Conservation (phyloP, 192 early-diverging fungal species). For the Umbelopsis vinacea region DNA sequence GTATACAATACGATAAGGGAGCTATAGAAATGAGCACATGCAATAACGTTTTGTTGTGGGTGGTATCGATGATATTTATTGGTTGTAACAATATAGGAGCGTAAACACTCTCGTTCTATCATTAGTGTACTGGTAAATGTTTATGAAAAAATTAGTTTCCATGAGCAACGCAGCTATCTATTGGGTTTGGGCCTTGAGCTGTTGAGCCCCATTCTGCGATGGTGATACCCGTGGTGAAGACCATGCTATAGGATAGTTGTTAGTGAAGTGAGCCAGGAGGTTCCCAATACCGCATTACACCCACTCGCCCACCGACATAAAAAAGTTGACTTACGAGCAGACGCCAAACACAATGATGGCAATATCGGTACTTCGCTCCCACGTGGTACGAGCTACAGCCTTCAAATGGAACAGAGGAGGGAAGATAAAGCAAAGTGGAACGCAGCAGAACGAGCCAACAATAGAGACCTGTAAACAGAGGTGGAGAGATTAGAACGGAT, state of each 20-base stretch:
- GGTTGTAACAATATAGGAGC: too few relatives aligned
- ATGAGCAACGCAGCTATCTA: constrained; percentile 28
- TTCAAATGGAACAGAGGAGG: constrained; percentile 84
- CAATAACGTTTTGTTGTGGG: too few relatives aligned
- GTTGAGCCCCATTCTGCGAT: constrained; percentile 60
- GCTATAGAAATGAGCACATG: too few relatives aligned
- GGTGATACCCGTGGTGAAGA: constrained; percentile 84
- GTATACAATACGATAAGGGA: too few relatives aligned
- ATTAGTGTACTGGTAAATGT: neutral
- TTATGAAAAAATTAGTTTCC: neutral
- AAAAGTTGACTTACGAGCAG: constrained; percentile 41
- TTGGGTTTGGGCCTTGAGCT: constrained; percentile 24
- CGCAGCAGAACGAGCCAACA: constrained; percentile 45
- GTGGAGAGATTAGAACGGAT: neutral
- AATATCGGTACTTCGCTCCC: constrained; percentile 59
- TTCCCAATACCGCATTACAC: too few relatives aligned
- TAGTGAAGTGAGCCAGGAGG: too few relatives aligned
- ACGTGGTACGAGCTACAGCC: constrained; percentile 56
- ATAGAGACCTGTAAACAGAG: constrained; percentile 24
- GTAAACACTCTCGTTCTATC: neutral
- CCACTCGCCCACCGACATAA: too few relatives aligned
- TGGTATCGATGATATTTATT: too few relatives aligned
- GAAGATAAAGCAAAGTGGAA: constrained; percentile 82
- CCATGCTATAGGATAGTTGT: constrained; percentile 31
- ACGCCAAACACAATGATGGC: constrained; percentile 69